Evolutionary conservation across 805 yeast genomes (phyloP), one percentile per base, ranked within the genome.

Genomic region (Wickerhamomyces rabaulensis): DNA sequence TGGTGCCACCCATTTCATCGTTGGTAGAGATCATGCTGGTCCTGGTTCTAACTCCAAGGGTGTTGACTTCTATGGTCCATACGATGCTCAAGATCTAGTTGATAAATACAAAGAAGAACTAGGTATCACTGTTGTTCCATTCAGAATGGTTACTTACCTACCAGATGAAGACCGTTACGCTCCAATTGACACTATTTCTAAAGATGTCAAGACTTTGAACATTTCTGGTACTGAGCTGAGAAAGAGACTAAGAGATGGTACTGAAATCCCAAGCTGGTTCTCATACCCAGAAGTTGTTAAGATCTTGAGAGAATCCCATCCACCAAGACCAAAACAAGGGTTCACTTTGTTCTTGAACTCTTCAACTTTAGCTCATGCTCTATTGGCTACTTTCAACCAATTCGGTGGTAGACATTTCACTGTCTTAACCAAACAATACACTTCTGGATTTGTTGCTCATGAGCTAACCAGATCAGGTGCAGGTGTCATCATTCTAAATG

Each of bases 1-100:
- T 64, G 98, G 98, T 63, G 96, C 96, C 46, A 86, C 96, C 44
- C 97, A 92, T 67, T 92, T 92, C 73, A 91, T 91, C 62, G 97
- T 91, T 42, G 98, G 98, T 51, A 85, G 98, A 75, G 97, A 91
- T 68, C 98, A 91, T 63, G 98, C 98, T 44, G 97, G 97, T 50
- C 97, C 98, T 19, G 98, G 97, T 52, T 69, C 73, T 49, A 80
- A 80, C 78, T 88, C 96, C 48, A 74, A 84, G 63, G 97, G 97
- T 52, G 90, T 79, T 44, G 97, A 92, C 53, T 90, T 91, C 73
- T 91, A 91, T 64, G 98, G 97, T 19, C 96, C 98, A 13, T 92
- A 91, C 64, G 98, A 91, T 64, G 97, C 97, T 26, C 97, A 92
- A 72, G 90, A 80, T 31, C 74, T 92, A 47, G 95, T 91, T 52